Conservation (phyloP, 768 basidiomycete species). For the Termitomyces sp. region DNA sequence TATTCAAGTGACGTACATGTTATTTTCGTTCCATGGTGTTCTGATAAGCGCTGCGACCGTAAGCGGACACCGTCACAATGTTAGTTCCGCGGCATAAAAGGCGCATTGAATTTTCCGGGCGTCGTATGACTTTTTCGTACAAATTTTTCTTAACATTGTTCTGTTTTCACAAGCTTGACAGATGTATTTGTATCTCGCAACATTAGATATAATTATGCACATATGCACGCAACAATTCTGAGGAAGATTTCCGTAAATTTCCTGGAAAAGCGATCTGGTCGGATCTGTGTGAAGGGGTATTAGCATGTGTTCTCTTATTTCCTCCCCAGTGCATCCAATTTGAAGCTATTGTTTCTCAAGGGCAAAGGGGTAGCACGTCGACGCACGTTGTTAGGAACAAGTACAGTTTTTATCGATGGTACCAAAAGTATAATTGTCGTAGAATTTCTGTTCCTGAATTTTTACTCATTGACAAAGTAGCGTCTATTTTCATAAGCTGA, state of each 20-base stretch:
- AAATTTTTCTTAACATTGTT: neutral
- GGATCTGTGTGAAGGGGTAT: neutral
- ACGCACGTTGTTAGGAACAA: too few relatives aligned
- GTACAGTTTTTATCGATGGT: neutral
- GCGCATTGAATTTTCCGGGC: neutral
- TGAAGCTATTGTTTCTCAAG: neutral
- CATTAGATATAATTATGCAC: neutral
- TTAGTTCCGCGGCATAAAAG: neutral
- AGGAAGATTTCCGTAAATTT: neutral
- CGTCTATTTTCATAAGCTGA: neutral
- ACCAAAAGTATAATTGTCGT: neutral
- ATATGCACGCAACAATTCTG: neutral
- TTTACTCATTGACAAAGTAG: too few relatives aligned
- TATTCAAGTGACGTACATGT: neutral
- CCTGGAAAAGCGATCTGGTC: neutral
- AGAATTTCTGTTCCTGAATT: neutral
- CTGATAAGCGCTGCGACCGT: neutral
- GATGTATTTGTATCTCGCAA: conserved; percentile 1
- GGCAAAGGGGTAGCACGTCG: neutral
- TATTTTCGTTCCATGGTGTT: neutral
- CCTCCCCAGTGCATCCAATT: neutral
- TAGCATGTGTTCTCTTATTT: neutral
- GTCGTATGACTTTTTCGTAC: neutral
- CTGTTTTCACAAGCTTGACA: neutral
- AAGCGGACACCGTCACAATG: neutral